phyloP scores from a whole-genome alignment of 2,329 filamentous ascomycete species.

The Fusarium verrucosum region DNA sequence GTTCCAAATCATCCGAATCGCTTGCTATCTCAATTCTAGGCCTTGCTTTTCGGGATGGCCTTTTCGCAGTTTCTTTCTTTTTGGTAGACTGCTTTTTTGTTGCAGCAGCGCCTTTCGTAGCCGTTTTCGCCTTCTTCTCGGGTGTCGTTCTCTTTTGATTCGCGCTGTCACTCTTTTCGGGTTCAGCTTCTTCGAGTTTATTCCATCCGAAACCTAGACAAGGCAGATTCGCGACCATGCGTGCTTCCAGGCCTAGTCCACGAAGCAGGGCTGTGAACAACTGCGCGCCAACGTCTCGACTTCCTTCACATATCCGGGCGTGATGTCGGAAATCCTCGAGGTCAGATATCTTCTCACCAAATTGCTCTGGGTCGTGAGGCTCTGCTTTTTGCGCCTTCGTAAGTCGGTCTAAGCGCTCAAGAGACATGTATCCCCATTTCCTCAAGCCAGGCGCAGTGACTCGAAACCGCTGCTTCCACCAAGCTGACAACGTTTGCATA shows the following conservation, averaged over 20 bases:
- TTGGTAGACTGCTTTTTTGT: conserved; percentile 5
- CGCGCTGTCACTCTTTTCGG: conserved; percentile 52
- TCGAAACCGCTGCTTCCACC: conserved; percentile 88
- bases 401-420: conserved; percentile 78
- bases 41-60: conserved; percentile 16
- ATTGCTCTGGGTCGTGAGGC: conserved; percentile 67
- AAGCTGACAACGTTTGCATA: conserved; percentile 78
- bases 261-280: conserved; percentile 88
- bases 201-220: conserved; percentile 91
- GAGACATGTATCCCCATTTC: conserved; percentile 88
- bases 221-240: conserved; percentile 86
- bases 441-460: conserved; percentile 81
- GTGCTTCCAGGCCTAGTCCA: conserved; percentile 81
- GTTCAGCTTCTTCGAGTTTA: conserved; percentile 80
- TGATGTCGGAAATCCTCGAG: conserved; percentile 73
- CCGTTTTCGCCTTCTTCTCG: conserved; percentile 16
- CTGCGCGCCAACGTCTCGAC: conserved; percentile 86
- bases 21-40: conserved; percentile 35
- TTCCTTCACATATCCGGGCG: conserved; percentile 78
- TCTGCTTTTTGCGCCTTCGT: conserved; percentile 74
- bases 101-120: not conserved
- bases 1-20: conserved; percentile 58
- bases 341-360: conserved; percentile 79
- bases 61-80: conserved; percentile 33
- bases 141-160: not conserved